phyloP scores from a whole-genome alignment of 2,329 filamentous ascomycete species.

The Sporothrix curviconia region DNA sequence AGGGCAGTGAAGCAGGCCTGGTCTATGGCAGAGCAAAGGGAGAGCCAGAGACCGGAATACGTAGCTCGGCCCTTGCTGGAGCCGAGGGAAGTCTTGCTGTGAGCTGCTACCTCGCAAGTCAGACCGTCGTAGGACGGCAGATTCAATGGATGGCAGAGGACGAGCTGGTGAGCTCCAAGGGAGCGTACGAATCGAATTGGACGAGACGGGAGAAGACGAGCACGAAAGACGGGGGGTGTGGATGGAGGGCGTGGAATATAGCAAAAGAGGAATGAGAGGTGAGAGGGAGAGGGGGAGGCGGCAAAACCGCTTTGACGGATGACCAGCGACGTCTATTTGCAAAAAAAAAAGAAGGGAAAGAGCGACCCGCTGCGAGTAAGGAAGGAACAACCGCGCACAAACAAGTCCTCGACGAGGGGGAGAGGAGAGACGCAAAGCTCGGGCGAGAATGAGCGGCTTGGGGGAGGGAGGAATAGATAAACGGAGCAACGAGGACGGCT shows the following conservation, averaged over 20 bases:
- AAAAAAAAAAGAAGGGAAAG: conserved; percentile 10
- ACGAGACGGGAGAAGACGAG: not conserved
- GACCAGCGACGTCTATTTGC: conserved; percentile 7
- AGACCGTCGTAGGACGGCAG: not conserved
- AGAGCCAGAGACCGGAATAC: not conserved
- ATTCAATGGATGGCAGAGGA: not conserved
- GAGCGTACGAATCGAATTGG: not conserved
- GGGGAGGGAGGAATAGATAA: not conserved
- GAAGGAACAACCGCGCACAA: not conserved
- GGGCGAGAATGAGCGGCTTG: not conserved
- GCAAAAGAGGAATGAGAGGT: not conserved
- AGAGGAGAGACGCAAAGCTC: not conserved
- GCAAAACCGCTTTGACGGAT: conserved; percentile 13
- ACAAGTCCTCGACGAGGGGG: not conserved
- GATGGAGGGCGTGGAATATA: conserved; percentile 1
- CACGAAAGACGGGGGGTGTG: conserved; percentile 2
- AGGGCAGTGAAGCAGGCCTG: no score
- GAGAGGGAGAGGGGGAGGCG: not conserved
- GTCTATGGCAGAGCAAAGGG: not conserved
- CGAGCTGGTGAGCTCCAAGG: not conserved
- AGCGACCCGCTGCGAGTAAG: not conserved
- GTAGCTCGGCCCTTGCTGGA: not conserved
- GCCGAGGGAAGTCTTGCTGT: no score
- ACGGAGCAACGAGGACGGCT: no score
- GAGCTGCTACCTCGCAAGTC: no score